Conservation (phyloP, 192 early-diverging fungal species). For the Backusella psychrophila region DNA sequence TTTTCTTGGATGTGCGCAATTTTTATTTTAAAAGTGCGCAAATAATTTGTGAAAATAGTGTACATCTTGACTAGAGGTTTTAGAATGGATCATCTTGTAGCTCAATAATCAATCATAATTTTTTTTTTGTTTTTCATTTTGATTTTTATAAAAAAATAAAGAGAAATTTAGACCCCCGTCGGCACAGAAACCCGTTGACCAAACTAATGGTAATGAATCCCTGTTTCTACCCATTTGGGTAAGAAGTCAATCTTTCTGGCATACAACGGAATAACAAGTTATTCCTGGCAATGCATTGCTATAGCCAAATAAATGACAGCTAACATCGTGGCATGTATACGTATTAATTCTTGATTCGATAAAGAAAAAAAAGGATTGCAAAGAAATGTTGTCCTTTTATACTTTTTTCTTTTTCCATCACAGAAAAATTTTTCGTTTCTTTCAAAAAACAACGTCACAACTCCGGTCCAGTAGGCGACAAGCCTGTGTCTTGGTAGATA, state of each 20-base stretch:
- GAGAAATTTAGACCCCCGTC: constrained; percentile 19
- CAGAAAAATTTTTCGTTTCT: not conserved
- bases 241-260: constrained; percentile 16
- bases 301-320: constrained; percentile 13
- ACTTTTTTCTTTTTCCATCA: not conserved
- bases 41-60: too few relatives aligned
- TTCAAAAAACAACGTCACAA: not conserved
- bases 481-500: not conserved
- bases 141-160: not conserved
- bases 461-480: not conserved
- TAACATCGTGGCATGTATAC: constrained; percentile 33
- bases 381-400: constrained; percentile 14
- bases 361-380: constrained; percentile 13
- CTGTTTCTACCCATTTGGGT: constrained; percentile 9
- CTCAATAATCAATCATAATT: not conserved
- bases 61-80: not conserved
- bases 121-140: constrained; percentile 10
- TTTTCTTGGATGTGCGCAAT: too few relatives aligned
- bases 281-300: constrained; percentile 33
- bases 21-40: too few relatives aligned
- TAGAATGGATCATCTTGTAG: not conserved
- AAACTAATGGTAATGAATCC: constrained; percentile 20
- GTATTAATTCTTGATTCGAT: constrained; percentile 15
- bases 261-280: constrained; percentile 20
- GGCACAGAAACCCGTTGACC: constrained; percentile 18